phyloP scores from a whole-genome alignment of 2,329 filamentous ascomycete species.

The Thelonectria blattea region DNA sequence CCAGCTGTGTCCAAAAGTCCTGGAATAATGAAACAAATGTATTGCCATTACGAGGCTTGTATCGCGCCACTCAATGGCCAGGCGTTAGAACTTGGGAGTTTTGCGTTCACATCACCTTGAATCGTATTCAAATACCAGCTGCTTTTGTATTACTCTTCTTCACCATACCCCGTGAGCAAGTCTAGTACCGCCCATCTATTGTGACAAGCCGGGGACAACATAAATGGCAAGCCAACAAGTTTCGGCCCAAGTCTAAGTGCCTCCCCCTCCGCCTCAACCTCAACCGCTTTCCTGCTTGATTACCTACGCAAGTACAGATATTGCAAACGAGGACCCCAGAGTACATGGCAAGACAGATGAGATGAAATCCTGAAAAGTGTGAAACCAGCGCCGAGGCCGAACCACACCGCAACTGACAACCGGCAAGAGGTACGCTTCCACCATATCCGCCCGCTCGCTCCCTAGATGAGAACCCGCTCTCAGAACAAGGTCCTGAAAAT shows the following conservation, averaged over 20 bases:
- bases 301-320: slow-evolving; percentile 7
- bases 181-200: slow-evolving; percentile 27
- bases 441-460: neutral
- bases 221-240: slow-evolving; percentile 26
- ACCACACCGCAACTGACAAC: slow-evolving; percentile 11
- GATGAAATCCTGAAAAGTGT: neutral
- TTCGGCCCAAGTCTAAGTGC: slow-evolving; percentile 26
- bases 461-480: slow-evolving; percentile 21
- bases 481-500: slow-evolving; percentile 26
- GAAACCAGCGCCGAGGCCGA: neutral
- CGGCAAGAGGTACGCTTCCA: neutral
- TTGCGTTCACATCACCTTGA: slow-evolving; percentile 6
- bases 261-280: slow-evolving; percentile 13
- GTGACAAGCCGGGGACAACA: slow-evolving; percentile 33
- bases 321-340: slow-evolving; percentile 15
- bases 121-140: neutral
- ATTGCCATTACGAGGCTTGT: slow-evolving; percentile 3
- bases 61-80: slow-evolving; percentile 5
- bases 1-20: neutral
- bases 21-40: slow-evolving; percentile 16
- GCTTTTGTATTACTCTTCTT: slow-evolving; percentile 20
- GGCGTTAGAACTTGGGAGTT: slow-evolving; percentile 11
- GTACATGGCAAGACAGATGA: slow-evolving; percentile 10
- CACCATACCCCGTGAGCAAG: slow-evolving; percentile 27
- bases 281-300: slow-evolving; percentile 10